phyloP scores from a whole-genome alignment of 179 eudicot species.

The Beta lomatogona region DNA sequence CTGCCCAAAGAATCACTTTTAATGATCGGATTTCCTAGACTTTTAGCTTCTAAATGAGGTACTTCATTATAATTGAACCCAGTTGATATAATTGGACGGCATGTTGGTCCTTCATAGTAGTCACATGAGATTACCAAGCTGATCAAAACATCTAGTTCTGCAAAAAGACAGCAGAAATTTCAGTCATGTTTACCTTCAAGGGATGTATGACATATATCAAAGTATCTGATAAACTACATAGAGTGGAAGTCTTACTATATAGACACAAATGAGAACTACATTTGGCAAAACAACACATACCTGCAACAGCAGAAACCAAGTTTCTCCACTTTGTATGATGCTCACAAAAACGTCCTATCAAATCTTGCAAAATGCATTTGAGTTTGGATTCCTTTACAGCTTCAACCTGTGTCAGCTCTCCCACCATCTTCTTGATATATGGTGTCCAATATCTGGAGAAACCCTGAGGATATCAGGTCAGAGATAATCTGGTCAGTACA shows the following conservation, averaged over 20 bases:
- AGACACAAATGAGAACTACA: constrained; percentile 15
- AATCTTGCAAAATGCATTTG: constrained; percentile 78
- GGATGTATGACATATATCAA: not conserved
- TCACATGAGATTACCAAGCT: constrained; percentile 89
- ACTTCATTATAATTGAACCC: constrained; percentile 38
- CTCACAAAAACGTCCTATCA: constrained; percentile 79
- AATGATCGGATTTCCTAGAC: constrained; percentile 86
- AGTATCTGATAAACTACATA: not conserved
- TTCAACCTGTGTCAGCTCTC: constrained; percentile 73
- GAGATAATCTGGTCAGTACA: not conserved
- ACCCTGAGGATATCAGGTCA: constrained; percentile 58
- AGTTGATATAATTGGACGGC: constrained; percentile 67
- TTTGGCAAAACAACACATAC: constrained; percentile 33
- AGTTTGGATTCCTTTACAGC: constrained; percentile 82
- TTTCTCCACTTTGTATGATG: constrained; percentile 86
- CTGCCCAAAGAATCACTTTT: constrained; percentile 75
- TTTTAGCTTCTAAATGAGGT: constrained; percentile 68
- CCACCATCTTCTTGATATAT: constrained; percentile 59
- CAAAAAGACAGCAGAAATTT: constrained; percentile 24
- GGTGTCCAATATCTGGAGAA: constrained; percentile 91
- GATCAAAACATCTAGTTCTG: constrained; percentile 92
- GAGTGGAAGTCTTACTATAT: not conserved
- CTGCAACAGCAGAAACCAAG: constrained; percentile 79
- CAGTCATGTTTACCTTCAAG: constrained; percentile 6
- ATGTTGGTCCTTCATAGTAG: constrained; percentile 83